These are phyloP conservation scores for Thielaviopsis cerberus DNA, from an alignment of 2,329 filamentous ascomycete genomes.

Conservation along the genomic window DNA sequence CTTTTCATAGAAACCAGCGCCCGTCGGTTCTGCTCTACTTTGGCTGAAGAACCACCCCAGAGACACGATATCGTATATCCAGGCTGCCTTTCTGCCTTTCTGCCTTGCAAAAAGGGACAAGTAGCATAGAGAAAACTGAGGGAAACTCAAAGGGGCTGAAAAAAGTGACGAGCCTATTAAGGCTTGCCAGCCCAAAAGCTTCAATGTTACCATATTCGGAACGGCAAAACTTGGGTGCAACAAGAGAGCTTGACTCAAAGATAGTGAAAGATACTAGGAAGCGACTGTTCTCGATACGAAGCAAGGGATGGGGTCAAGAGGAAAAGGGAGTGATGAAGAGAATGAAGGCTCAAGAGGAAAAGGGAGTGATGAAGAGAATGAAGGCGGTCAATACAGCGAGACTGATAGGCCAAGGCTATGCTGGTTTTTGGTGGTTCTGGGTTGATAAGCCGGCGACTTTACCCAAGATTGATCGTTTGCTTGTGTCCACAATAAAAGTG, in stretches of 20 bases:
- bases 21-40: background rate
- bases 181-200: background rate
- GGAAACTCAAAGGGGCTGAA: background rate
- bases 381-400: background rate
- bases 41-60: background rate
- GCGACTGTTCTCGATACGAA: background rate
- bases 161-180: background rate
- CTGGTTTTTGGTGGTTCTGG: background rate
- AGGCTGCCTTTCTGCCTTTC: background rate
- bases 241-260: background rate
- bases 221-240: background rate
- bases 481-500: background rate
- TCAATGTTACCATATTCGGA: background rate
- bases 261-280: background rate
- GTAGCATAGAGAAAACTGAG: background rate
- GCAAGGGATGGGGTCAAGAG: background rate
- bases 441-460: background rate
- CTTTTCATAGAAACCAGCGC: slow-evolving; percentile 9
- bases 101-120: background rate
- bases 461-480: background rate
- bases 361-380: background rate
- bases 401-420: background rate
- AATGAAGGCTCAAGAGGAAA: background rate
- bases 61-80: background rate
- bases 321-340: background rate